Conservation (phyloP, 2,329 filamentous ascomycete species). For the Penicillium vulpinum region DNA sequence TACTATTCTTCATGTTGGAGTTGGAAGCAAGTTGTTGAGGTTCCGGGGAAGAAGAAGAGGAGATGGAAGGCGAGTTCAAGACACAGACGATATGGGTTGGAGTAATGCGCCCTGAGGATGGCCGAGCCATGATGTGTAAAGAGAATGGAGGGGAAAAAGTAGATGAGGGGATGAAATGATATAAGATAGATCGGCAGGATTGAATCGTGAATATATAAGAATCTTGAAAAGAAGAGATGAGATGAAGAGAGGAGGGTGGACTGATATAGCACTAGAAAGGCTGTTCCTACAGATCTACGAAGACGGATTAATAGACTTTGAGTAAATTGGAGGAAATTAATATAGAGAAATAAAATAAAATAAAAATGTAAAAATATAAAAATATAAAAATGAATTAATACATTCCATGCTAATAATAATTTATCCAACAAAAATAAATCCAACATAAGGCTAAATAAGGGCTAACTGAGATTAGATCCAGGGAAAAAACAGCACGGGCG, state of each 20-base stretch:
- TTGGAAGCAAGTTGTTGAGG: conserved; percentile 8
- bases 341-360: conserved; percentile 6
- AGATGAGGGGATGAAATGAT: background rate
- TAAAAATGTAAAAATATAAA: background rate
- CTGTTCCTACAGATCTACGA: conserved; percentile 26
- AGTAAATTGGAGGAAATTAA: conserved; percentile 18
- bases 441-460: conserved; percentile 11
- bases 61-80: conserved; percentile 20
- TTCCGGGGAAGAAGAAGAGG: conserved; percentile 23
- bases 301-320: conserved; percentile 23
- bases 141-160: background rate
- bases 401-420: conserved; percentile 7
- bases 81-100: conserved; percentile 24
- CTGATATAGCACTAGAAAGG: conserved; percentile 24
- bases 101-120: conserved; percentile 24
- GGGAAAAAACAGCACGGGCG: conserved; percentile 21
- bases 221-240: conserved; percentile 18
- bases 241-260: conserved; percentile 22
- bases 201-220: conserved; percentile 11
- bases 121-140: conserved; percentile 23
- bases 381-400: conserved; percentile 2
- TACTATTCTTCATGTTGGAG: conserved; percentile 29
- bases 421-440: conserved; percentile 12
- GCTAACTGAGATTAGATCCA: conserved; percentile 23
- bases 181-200: background rate